A percentile compares a stretch with the other conserved stretches of the same genome.
Evolutionary conservation across 139 green algal species (phyloP).

Genomic region (Chlorella sp.): DNA sequence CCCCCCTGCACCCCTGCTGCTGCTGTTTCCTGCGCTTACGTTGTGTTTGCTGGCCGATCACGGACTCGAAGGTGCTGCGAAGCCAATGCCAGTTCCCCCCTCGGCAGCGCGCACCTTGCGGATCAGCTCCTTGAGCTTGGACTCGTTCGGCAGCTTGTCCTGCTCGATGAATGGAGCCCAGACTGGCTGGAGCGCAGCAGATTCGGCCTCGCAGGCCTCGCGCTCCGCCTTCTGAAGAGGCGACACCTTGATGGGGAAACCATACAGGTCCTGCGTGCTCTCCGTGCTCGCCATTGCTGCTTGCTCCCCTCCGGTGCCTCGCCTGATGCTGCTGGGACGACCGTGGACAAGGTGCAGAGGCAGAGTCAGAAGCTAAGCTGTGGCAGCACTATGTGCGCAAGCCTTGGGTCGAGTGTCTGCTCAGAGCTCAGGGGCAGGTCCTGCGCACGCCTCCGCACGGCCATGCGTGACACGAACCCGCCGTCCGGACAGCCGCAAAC

Average conservation of each 20-base stretch:
- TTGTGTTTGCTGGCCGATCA: no score
- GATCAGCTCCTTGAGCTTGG: slow-evolving; percentile 46
- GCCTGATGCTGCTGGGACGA: background rate
- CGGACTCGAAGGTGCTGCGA: no score
- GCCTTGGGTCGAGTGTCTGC: no score
- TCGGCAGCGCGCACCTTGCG: no score
- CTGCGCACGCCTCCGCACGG: no score
- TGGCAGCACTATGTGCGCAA: background rate
- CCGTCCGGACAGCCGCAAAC: background rate
- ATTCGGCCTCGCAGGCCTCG: slow-evolving; percentile 11
- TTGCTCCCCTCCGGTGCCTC: no score
- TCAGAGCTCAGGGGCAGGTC: no score
- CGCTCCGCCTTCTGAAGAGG: slow-evolving; percentile 10
- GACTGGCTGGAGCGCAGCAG: background rate
- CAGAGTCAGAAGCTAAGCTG: background rate
- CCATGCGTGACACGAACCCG: background rate
- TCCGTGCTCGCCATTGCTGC: no score
- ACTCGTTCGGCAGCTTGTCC: slow-evolving; percentile 25
- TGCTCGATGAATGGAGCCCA: slow-evolving; percentile 32
- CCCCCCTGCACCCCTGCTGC: slow-evolving; percentile 54
- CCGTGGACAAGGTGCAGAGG: background rate
- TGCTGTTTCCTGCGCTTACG: no score
- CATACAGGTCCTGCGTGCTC: slow-evolving; percentile 46
- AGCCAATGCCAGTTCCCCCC: no score
- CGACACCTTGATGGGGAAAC: slow-evolving; percentile 29